These are phyloP conservation scores for Dendrobium chrysotoxum DNA, from an alignment of 106 monocot species.

Conservation along the genomic window DNA sequence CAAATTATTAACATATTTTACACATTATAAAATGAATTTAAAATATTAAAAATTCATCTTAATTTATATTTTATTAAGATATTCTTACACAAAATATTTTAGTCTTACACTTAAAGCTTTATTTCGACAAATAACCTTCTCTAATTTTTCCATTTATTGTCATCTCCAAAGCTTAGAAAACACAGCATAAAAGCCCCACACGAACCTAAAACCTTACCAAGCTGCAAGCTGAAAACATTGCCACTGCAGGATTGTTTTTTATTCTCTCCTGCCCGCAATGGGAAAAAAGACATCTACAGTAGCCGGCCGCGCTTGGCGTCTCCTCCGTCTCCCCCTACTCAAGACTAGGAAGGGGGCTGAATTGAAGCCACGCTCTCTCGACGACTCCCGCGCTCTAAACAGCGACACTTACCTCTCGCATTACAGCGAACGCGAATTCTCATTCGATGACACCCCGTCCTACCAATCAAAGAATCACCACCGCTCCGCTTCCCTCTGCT, in stretches of 20 bases:
- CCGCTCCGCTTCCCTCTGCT: constrained; percentile 3
- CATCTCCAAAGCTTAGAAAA: too few species aligned
- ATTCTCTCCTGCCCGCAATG: not conserved
- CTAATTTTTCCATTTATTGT: too few species aligned
- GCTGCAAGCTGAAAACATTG: too few species aligned
- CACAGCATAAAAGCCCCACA: too few species aligned
- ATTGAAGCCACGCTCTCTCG: not conserved
- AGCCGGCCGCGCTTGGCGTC: constrained; percentile 1
- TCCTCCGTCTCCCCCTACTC: not conserved
- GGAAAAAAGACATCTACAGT: not conserved
- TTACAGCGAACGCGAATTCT: constrained; percentile 8
- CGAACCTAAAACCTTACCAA: too few species aligned
- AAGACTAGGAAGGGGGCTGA: not conserved
- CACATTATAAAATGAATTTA: too few species aligned
- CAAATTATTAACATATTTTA: too few species aligned
- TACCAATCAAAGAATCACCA: not conserved
- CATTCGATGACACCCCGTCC: constrained; percentile 4
- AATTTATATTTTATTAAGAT: too few species aligned
- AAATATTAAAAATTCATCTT: too few species aligned
- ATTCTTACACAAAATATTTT: too few species aligned
- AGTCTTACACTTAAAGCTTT: too few species aligned
- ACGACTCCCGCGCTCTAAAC: not conserved
- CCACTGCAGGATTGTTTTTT: not conserved
- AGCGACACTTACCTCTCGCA: not conserved
- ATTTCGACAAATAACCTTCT: too few species aligned